A percentile compares a stretch with the other conserved stretches of the same genome.
Conservation (phyloP, 2,329 filamentous ascomycete species). For the Aspergillus amoenus region DNA sequence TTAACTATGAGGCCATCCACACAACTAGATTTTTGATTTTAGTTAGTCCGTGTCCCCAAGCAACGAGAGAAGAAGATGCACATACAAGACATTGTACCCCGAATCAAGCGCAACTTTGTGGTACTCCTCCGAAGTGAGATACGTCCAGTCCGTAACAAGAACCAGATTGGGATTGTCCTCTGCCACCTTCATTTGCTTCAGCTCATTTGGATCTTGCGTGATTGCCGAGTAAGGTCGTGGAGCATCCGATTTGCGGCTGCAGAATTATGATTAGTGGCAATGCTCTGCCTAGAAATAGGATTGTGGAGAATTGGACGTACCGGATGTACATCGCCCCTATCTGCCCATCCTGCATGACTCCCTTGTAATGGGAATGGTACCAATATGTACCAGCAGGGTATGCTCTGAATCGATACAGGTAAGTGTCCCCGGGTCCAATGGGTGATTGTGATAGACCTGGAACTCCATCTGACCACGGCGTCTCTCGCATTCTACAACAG, state of each 20-base stretch:
- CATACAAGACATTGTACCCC: constrained; percentile 24
- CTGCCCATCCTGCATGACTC: constrained; percentile 59
- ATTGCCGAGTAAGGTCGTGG: constrained; percentile 54
- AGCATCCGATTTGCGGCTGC: constrained; percentile 29
- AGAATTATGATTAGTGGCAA: constrained; percentile 11
- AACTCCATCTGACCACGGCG: constrained; percentile 61
- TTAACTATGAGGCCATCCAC: constrained; percentile 62
- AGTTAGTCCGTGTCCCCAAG: not conserved
- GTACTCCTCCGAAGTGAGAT: constrained; percentile 53
- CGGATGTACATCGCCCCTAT: constrained; percentile 49
- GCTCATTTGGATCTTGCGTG: constrained; percentile 36
- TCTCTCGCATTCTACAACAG: constrained; percentile 43
- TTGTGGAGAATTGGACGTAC: constrained; percentile 11
- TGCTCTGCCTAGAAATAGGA: not conserved
- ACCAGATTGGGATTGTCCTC: constrained; percentile 49
- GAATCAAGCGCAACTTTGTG: constrained; percentile 26
- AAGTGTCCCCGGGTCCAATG: constrained; percentile 52
- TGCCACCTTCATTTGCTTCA: constrained; percentile 50
- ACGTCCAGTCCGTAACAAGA: constrained; percentile 57
- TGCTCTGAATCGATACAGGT: constrained; percentile 54
- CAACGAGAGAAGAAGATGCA: not conserved
- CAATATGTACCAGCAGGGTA: constrained; percentile 58
- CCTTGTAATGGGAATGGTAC: constrained; percentile 55
- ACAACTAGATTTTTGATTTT: constrained; percentile 42
- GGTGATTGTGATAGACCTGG: constrained; percentile 56